Percentiles rank a stretch among this genome's conserved stretches.
Conservation (phyloP, 164 flowering plant species). For the Buxus sempervirens region DNA sequence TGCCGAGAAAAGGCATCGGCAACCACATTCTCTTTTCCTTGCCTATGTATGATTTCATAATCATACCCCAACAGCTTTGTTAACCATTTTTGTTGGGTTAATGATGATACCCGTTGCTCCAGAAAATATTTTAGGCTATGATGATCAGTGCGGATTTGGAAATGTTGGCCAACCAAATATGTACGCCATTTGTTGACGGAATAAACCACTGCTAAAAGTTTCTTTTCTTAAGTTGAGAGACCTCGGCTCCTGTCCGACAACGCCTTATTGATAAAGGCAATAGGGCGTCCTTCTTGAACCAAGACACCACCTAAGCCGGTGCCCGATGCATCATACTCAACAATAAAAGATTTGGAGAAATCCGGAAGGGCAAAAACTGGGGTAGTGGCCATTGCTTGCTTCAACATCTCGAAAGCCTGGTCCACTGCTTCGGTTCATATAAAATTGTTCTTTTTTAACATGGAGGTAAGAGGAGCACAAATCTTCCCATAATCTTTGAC, state of each 20-base stretch:
- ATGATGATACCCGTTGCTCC: background rate
- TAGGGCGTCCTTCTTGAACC: background rate
- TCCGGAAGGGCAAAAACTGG: background rate
- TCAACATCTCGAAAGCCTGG: background rate
- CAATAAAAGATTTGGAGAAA: background rate
- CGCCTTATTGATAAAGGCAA: constrained; percentile 1
- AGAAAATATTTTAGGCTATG: background rate
- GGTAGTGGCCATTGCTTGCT: background rate
- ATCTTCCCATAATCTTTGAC: background rate
- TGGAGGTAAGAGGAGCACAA: background rate
- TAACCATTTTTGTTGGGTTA: background rate
- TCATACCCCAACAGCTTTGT: background rate
- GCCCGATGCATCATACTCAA: background rate
- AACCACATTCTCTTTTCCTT: background rate
- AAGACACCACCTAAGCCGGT: background rate
- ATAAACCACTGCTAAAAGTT: background rate
- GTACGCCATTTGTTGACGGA: background rate
- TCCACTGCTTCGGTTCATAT: background rate
- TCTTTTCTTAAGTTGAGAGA: background rate
- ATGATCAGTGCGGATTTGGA: background rate
- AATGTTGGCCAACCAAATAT: background rate
- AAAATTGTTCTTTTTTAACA: background rate
- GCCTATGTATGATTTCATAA: background rate
- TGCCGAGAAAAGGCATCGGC: constrained; percentile 2
- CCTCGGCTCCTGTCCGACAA: background rate